Base-by-base conservation (phyloP, 805 yeast genomes). In the Teunomyces tritomae region DNA sequence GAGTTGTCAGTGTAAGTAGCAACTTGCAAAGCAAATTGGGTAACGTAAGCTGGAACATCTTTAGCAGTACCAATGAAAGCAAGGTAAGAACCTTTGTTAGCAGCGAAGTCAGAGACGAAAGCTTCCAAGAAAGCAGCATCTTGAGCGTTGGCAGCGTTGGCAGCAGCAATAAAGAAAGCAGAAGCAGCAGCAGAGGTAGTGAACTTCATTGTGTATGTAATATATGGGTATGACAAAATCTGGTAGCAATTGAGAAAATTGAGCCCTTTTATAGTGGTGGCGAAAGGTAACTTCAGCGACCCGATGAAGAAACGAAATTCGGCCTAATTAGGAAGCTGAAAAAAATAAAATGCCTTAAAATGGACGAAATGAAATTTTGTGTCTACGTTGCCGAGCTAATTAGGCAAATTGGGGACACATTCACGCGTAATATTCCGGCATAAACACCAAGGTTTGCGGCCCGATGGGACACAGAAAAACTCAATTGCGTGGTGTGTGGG, bases 1-100 rank as follows among this genome's bases (percentile, higher is more conserved):
- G 74, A 62, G 44, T 71, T 67, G 56, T 74, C 76, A 8, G 73
- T 73, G 59, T 73, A 74, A 39, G 77, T 73, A 28, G 54, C 56
- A 30, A 65, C 68, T 28, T 55, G 53, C 37, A 53, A 37, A 39
- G 71, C 73, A 45, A 71, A 57, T 11, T 57, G 43, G 8, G 73
- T 55, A 40, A 73, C 58, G 10, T 52, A 64, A 2, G 59, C 49
- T 20, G 67, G 67, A 35, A 59, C 65, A 14, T 47, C 55, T 14
- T 45, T 42, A 30, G 70, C 63, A 6, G 64, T 61, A 26, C 53
- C 61, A 43, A 70, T 55, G 49, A 56, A 68, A 43, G 63, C 51
- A 14, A 72, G 35, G 54, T 73, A 73, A 20, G 71, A 62, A 29
- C 47, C 51, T 6, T 51, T 49, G 55, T 73, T 58, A 45, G 51